Base-by-base conservation (phyloP, 2,329 filamentous ascomycete genomes). In the Aspergillus unguis region DNA sequence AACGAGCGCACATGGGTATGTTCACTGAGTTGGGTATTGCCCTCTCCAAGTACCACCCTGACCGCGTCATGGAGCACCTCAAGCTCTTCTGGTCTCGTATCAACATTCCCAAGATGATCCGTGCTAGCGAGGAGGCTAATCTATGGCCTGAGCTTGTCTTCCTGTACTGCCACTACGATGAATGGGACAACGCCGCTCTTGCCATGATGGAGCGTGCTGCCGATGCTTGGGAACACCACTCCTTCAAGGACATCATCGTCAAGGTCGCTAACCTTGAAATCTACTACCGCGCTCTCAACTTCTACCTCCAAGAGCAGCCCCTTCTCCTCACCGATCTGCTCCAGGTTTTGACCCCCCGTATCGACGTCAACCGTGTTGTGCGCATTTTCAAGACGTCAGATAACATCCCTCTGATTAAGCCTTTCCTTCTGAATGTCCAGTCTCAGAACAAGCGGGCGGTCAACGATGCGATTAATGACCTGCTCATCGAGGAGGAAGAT, bases 221-320 rank as follows among this genome's bases (percentile, higher is more conserved):
- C 61, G 95, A 97, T 78, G 92, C 94, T 1, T 99, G 94, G 94
- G 95, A 99, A 73, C 94, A 99, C 76, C 91, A 96, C 71, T 94
- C 95, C 44, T 99, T 99, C 85, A 99, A 99, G 81, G 95, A 99
- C 70, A 97, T 95, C 47, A 82, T 96, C 52, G 85, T 96, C 76
- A 99, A 99, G 83, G 92, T 96, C 60, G 90, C 92, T 66, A 99
- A 99, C 76, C 77, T 99, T 67, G 95, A 99, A 75, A 99, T 99
- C 65, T 99, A 97, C 80, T 99, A 99, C 81, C 89, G 92, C 49
- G 90, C 90, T 28, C 82, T 97, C 68, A 95, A 92, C 78, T 96
- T 96, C 76, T 97, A 97, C 73, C 84, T 99, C 37, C 90, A 97
- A 76, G 90, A 99, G 75, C 94, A 99, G 71, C 94, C 94, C 32